Evolutionary conservation across 768 basidiomycete genomes (phyloP).

Genomic region (Rossbeevera mucosa): DNA sequence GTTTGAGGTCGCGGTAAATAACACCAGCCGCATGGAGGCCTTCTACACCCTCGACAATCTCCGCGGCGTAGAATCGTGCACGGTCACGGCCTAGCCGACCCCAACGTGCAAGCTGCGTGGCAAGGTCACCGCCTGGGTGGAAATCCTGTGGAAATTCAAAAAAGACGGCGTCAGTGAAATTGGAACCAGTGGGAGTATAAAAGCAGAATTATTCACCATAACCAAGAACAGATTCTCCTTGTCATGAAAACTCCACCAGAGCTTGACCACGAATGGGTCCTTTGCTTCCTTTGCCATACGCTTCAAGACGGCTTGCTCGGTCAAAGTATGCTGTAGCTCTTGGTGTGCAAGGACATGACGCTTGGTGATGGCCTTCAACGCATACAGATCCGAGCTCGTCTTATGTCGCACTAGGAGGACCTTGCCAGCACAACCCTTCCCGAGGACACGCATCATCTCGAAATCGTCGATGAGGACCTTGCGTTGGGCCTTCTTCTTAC

Average conservation of each 20-base stretch:
- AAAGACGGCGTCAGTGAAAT: conserved; percentile 10
- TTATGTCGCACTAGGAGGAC: conserved; percentile 88
- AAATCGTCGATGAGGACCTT: conserved; percentile 89
- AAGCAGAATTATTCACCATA: conserved; percentile 54
- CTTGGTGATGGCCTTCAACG: conserved; percentile 97
- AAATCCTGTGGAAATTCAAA: conserved; percentile 58
- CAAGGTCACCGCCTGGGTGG: conserved; percentile 93
- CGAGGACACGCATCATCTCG: conserved; percentile 94
- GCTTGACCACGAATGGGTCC: conserved; percentile 93
- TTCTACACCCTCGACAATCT: conserved; percentile 95
- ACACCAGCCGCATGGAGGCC: conserved; percentile 91
- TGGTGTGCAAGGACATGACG: conserved; percentile 94
- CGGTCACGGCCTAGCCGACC: conserved; percentile 90
- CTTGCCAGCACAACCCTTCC: conserved; percentile 97
- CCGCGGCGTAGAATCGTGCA: conserved; percentile 94
- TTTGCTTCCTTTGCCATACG: conserved; percentile 84
- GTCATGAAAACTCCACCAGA: conserved; percentile 98
- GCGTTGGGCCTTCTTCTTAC: conserved; percentile 50
- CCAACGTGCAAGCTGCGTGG: conserved; percentile 96
- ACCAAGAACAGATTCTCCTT: conserved; percentile 96
- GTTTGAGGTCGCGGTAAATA: conserved; percentile 96
- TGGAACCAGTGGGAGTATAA: conserved; percentile 7
- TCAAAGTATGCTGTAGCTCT: conserved; percentile 93
- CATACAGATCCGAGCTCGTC: conserved; percentile 66
- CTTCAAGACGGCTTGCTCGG: conserved; percentile 93